Evolutionary conservation across 2,329 filamentous ascomycete genomes (phyloP).

Genomic region (Thyridium curvatum): DNA sequence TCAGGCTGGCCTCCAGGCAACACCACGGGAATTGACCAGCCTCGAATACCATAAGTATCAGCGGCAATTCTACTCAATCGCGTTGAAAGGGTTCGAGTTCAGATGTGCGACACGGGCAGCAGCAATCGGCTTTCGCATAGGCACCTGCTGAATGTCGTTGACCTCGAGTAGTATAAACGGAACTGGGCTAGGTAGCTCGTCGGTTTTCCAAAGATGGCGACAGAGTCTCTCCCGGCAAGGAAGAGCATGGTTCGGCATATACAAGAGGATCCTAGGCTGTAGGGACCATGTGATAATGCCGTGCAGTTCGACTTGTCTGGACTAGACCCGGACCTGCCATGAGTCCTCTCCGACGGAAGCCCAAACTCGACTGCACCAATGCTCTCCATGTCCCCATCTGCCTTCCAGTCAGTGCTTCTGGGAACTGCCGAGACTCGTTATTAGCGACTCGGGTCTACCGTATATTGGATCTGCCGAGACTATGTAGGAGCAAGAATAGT

Average conservation of each 20-base stretch:
- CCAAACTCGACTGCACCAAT: slow-evolving; percentile 15
- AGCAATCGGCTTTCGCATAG: slow-evolving; percentile 19
- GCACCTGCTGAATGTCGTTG: slow-evolving; percentile 22
- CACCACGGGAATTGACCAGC: slow-evolving; percentile 24
- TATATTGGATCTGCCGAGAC: too few relatives aligned
- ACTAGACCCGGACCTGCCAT: slow-evolving; percentile 1
- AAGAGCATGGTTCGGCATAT: slow-evolving; percentile 13
- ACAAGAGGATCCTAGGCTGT: slow-evolving; percentile 9
- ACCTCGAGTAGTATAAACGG: slow-evolving; percentile 15
- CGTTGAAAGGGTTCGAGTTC: slow-evolving; percentile 6
- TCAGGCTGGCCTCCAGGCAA: slow-evolving; percentile 14
- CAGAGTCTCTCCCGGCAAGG: slow-evolving; percentile 22
- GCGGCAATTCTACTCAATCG: slow-evolving; percentile 17
- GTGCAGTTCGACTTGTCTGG: slow-evolving; percentile 8
- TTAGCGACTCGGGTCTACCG: slow-evolving; percentile 13
- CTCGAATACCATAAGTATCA: slow-evolving; percentile 14
- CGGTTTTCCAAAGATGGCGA: slow-evolving; percentile 14
- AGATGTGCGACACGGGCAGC: slow-evolving; percentile 16
- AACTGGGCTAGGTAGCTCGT: slow-evolving; percentile 23
- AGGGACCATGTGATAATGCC: slow-evolving; percentile 10
- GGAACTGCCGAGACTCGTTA: slow-evolving; percentile 11
- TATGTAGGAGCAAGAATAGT: too few relatives aligned
- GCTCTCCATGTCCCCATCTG: slow-evolving; percentile 16
- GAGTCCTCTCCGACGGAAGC: slow-evolving; percentile 8
- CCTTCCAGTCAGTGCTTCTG: slow-evolving; percentile 20